Evolutionary conservation across 176 grass and related monocot genomes (phyloP).

Genomic region (Oryza rufipogon): DNA sequence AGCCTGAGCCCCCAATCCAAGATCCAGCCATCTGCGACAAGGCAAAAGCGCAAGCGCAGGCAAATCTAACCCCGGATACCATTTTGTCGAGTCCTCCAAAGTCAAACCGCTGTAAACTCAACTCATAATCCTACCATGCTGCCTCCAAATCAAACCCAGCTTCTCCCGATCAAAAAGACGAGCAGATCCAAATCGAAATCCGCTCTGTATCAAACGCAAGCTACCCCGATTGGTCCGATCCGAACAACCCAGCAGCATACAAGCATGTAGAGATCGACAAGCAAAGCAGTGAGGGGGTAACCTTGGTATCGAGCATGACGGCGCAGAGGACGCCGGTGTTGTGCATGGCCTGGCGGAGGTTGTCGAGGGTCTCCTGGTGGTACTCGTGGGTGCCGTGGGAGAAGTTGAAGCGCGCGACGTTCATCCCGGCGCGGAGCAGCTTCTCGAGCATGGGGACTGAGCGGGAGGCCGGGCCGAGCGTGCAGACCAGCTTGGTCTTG

Average conservation of each 20-base stretch:
- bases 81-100: background rate
- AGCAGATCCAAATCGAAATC: slow-evolving; percentile 14
- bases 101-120: background rate
- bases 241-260: background rate
- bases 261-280: background rate
- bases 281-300: background rate
- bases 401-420: slow-evolving; percentile 97
- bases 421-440: slow-evolving; percentile 91
- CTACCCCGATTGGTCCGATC: slow-evolving; percentile 1
- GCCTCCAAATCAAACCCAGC: background rate
- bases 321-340: slow-evolving; percentile 87
- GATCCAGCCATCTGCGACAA: background rate
- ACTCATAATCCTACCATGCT: slow-evolving; percentile 1
- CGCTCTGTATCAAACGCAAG: background rate
- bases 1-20: background rate
- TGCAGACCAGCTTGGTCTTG: slow-evolving; percentile 97
- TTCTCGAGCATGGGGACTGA: slow-evolving; percentile 89
- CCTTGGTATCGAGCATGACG: slow-evolving; percentile 98
- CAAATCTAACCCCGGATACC: background rate
- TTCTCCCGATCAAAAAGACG: background rate
- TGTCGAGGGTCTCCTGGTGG: slow-evolving; percentile 91
- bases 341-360: slow-evolving; percentile 78
- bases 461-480: slow-evolving; percentile 87
- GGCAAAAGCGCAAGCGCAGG: background rate
- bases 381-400: slow-evolving; percentile 88